These are phyloP conservation scores for Penicillium flavigenum DNA, from an alignment of 495 filamentous ascomycete species.

Conservation along the genomic window DNA sequence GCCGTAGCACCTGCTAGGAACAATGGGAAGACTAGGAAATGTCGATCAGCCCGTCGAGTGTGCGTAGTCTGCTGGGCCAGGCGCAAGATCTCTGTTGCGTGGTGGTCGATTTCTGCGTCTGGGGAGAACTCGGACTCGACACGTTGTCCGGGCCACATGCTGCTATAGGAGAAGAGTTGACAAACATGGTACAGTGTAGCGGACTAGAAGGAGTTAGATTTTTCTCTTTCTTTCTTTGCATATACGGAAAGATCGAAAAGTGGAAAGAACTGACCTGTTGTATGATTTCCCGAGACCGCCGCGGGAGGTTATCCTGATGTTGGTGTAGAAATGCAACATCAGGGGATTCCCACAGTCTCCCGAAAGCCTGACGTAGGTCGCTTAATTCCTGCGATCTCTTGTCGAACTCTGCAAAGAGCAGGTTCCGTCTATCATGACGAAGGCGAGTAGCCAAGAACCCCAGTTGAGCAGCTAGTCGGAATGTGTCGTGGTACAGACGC, in stretches of 20 bases:
- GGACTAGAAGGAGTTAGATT: conserved; percentile 29
- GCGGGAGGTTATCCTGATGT: conserved; percentile 40
- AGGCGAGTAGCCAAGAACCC: conserved; percentile 43
- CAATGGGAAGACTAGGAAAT: conserved; percentile 55
- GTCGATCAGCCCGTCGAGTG: conserved; percentile 37
- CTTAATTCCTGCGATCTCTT: conserved; percentile 26
- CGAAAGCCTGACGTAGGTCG: conserved; percentile 40
- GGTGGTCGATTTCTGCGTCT: conserved; percentile 44
- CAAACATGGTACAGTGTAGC: conserved; percentile 50
- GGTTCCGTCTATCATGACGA: conserved; percentile 27
- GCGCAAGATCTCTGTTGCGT: conserved; percentile 46
- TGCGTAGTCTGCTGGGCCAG: conserved; percentile 35
- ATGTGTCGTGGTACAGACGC: conserved; percentile 46
- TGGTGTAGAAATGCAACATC: conserved; percentile 37
- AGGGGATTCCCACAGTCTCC: conserved; percentile 42
- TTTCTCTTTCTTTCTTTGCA: neutral
- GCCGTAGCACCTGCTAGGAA: conserved; percentile 56
- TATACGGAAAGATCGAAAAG: neutral
- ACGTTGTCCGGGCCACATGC: conserved; percentile 51
- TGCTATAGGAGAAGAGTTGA: conserved; percentile 51
- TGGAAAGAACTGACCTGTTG: conserved; percentile 44
- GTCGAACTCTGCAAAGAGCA: conserved; percentile 19
- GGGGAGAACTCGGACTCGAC: conserved; percentile 31
- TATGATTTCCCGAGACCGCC: conserved; percentile 40
- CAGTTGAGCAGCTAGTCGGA: conserved; percentile 41